Conservation (phyloP, 2,329 filamentous ascomycete genomes). For the Aaosphaeria pasadenensis region DNA sequence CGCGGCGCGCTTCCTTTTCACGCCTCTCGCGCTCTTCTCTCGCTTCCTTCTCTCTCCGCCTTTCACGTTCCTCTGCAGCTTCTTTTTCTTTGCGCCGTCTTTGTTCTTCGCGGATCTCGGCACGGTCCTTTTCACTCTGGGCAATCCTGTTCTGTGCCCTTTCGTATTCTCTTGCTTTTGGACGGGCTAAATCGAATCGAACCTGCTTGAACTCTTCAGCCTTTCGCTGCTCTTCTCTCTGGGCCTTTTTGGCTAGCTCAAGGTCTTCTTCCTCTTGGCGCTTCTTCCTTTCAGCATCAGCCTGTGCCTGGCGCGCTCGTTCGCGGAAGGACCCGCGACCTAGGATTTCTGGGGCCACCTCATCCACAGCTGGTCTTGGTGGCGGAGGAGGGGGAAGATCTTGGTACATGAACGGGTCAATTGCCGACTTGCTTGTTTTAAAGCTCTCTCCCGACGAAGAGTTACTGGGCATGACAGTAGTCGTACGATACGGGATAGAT, state of each 20-base stretch:
- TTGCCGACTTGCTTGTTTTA: constrained; percentile 7
- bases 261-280: constrained; percentile 23
- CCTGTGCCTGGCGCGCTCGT: constrained; percentile 15
- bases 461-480: constrained; percentile 16
- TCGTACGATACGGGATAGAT: constrained; percentile 3
- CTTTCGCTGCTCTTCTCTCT: constrained; percentile 1
- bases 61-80: constrained; percentile 6
- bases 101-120: constrained; percentile 5
- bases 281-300: constrained; percentile 12
- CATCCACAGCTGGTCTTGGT: constrained; percentile 16
- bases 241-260: constrained; percentile 8
- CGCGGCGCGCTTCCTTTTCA: not conserved
- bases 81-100: constrained; percentile 3
- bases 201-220: constrained; percentile 12
- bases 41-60: constrained; percentile 8
- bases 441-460: constrained; percentile 7
- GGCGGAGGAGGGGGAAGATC: constrained; percentile 8
- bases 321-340: constrained; percentile 19
- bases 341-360: constrained; percentile 15
- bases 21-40: not conserved
- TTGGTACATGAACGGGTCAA: constrained; percentile 7
- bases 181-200: constrained; percentile 22
- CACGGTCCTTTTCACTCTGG: constrained; percentile 14
- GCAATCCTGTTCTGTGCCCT: constrained; percentile 17
- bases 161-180: constrained; percentile 16